A percentile compares a stretch with the other conserved stretches of the same genome.
Conservation (phyloP, 805 yeast genomes). For the Ogataea allantospora region DNA sequence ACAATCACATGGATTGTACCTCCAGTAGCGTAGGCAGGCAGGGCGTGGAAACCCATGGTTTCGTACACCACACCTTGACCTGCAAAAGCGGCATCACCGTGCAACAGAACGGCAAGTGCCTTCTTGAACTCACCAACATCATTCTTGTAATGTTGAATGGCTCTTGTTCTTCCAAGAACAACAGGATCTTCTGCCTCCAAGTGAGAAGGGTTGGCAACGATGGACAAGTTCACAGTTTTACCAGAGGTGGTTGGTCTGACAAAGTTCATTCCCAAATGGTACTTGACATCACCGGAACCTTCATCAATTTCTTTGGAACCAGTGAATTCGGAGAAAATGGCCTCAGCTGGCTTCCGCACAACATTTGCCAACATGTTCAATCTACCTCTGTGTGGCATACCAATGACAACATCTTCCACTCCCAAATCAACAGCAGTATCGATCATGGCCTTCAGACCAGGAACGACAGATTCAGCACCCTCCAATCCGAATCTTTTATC, state of each 20-base stretch:
- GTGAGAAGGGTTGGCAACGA: conserved; percentile 99
- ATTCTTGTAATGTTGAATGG: conserved; percentile 86
- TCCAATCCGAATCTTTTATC: conserved; percentile 98
- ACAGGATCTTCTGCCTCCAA: conserved; percentile 99
- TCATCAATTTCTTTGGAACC: conserved; percentile 88
- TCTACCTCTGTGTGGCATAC: conserved; percentile 99
- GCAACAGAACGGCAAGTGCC: conserved; percentile 89
- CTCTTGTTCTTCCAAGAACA: conserved; percentile 96
- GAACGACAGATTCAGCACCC: conserved; percentile 96
- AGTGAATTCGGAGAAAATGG: conserved; percentile 92
- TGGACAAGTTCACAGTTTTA: conserved; percentile 88
- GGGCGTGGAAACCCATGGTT: conserved; percentile 89
- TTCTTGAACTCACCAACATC: conserved; percentile 81
- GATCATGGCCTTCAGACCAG: conserved; percentile 94
- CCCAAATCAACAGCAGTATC: conserved; percentile 92
- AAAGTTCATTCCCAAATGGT: conserved; percentile 99
- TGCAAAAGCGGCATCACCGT: conserved; percentile 99
- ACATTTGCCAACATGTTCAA: conserved; percentile 96
- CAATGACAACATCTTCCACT: conserved; percentile 92
- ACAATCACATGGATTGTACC: conserved; percentile 96
- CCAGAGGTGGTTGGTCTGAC: conserved; percentile 99
- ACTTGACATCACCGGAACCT: conserved; percentile 98
- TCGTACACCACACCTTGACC: conserved; percentile 99
- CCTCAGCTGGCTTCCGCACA: conserved; percentile 97
- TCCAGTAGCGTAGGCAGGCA: conserved; percentile 97